Conservation (phyloP, 2,329 filamentous ascomycete genomes). For the Cladosporium oxysporum region DNA sequence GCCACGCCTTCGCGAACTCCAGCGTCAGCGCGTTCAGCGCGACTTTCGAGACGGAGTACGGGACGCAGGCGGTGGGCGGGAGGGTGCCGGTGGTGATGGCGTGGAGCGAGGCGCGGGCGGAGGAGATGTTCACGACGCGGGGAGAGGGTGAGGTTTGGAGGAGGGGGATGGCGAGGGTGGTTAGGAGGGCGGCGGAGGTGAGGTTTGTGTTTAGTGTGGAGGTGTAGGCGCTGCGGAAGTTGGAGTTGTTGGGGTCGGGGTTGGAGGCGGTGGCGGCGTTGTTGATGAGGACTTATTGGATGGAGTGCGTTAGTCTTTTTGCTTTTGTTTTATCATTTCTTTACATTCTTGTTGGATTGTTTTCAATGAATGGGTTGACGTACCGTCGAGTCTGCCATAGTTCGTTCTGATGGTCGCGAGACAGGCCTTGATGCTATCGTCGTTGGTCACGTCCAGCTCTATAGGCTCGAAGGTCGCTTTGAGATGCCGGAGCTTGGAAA, state of each 20-base stretch:
- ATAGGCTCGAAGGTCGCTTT: constrained; percentile 30
- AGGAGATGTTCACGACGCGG: constrained; percentile 41
- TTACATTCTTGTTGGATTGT: neutral
- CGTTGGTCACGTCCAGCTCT: constrained; percentile 34
- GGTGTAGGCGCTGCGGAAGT: constrained; percentile 39
- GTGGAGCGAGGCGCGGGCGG: constrained; percentile 33
- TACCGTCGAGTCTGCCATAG: constrained; percentile 34
- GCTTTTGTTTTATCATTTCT: too few species aligned
- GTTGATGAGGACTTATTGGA: constrained; percentile 43
- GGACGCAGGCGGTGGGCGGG: constrained; percentile 32
- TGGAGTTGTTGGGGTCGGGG: constrained; percentile 30
- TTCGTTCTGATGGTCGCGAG: constrained; percentile 26
- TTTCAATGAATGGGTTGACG: neutral
- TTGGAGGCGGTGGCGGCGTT: constrained; percentile 41
- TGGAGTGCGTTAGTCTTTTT: neutral
- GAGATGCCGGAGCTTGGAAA: constrained; percentile 27
- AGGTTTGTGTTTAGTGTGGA: constrained; percentile 46
- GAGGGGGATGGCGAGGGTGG: constrained; percentile 35
- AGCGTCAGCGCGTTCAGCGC: constrained; percentile 31
- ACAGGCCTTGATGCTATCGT: constrained; percentile 30
- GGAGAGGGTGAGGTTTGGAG: constrained; percentile 28
- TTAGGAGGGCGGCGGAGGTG: constrained; percentile 45
- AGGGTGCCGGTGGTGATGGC: constrained; percentile 29
- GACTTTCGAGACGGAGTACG: constrained; percentile 29
- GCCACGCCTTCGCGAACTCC: constrained; percentile 27